Evolutionary conservation across 1,284 basidiomycete genomes (phyloP), one percentile per base, ranked within the genome.

Genomic region (Trichosporon inkin): DNA sequence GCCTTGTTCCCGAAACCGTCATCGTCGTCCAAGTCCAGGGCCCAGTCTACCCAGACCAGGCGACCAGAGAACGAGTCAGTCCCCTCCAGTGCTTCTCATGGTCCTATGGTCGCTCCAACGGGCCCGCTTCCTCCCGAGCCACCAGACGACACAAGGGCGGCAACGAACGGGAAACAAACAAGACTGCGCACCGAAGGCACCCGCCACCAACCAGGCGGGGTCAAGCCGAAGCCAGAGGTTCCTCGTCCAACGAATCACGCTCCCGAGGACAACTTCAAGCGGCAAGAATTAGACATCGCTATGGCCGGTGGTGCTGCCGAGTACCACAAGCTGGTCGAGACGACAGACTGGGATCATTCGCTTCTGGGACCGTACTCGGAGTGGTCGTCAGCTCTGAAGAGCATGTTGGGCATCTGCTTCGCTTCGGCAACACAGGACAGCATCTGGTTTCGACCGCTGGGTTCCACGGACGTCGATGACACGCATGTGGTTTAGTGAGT

Each of bases 401-500:
- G 67, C 0, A 47, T 75, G 34, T 52, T 75, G 16, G 64, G 67
- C 1, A 61, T 72, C 38, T 59, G 62, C 6, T 69, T 75, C 32
- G 44, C 44, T 8, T 49, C 44, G 7, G 44, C 44, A 5, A 49
- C 44, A 22, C 60, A 67, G 36, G 72, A 71, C 38, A 60, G 53
- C 16, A 24, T 71, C 7, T 76, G 69, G 44, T 49, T 49, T 49
- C 44, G 44, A 22, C 44, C 44, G 6, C 24, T 49, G 44, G 22
- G 28, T 24, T 49, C 44, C 3, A 17, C 13, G 68, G 47, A 73
- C 0, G 71, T 72, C 10, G 66, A 70, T 10, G 71, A 74, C 20
- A 56, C 71, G 1, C 40, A 63, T 17, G 37, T 73, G 57, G 41
- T 76, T 24, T 76, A 76, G 61, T 62, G 19, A 56, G 61, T 47